Evolutionary conservation across 2,329 filamentous ascomycete genomes (phyloP).

Genomic region (Arthrobotrys sinensis): DNA sequence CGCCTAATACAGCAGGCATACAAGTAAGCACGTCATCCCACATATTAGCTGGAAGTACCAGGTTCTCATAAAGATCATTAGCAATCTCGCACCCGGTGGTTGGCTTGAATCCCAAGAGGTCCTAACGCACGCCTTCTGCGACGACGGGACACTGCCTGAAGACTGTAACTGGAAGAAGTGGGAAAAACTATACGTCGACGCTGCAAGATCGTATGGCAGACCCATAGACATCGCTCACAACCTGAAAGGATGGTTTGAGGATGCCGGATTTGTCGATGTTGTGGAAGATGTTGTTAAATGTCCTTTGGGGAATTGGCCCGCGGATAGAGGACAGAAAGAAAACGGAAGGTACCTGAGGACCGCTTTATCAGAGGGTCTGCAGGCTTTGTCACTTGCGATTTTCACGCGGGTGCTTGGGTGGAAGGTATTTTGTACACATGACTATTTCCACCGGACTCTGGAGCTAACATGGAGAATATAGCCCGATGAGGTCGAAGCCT

Average conservation of each 20-base stretch:
- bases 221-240: conserved; percentile 66
- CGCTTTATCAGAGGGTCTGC: conserved; percentile 67
- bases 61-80: conserved; percentile 30
- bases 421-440: conserved; percentile 13
- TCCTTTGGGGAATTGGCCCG: conserved; percentile 72
- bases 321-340: conserved; percentile 71
- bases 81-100: conserved; percentile 68
- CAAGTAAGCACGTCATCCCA: conserved; percentile 26
- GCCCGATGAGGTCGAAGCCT: conserved; percentile 58
- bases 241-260: conserved; percentile 69
- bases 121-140: conserved; percentile 67
- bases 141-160: conserved; percentile 68
- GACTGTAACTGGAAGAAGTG: conserved; percentile 62
- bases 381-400: conserved; percentile 65
- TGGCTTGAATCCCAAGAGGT: conserved; percentile 70
- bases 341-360: conserved; percentile 68
- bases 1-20: conserved; percentile 54
- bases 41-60: not conserved
- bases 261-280: conserved; percentile 73
- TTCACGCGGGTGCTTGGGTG: conserved; percentile 52
- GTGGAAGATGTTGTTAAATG: conserved; percentile 70
- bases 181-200: conserved; percentile 64
- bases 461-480: conserved; percentile 4
- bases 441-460: not conserved
- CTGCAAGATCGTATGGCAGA: conserved; percentile 66